Conservation (phyloP, 176 grass and related monocot genomes). For the Ampelocalamus luodianensis region DNA sequence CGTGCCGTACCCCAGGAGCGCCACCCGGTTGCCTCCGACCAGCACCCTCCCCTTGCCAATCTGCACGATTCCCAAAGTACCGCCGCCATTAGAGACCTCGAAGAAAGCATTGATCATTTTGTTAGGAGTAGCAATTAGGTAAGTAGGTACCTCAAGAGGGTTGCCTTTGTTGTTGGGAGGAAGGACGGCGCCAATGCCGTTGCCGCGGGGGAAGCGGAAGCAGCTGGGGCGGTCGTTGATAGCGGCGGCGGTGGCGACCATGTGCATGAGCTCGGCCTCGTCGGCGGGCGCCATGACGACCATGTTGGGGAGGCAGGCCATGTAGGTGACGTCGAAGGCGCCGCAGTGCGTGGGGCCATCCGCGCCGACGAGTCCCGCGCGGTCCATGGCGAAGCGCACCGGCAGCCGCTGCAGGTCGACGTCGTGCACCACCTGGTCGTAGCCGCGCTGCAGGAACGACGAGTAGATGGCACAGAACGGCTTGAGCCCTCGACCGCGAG, state of each 20-base stretch:
- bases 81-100: background rate
- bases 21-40: conserved; percentile 66
- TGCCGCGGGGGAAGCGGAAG: conserved; percentile 87
- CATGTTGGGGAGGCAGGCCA: conserved; percentile 98
- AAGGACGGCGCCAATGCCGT: conserved; percentile 65
- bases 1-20: conserved; percentile 79
- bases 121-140: background rate
- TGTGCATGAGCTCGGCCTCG: conserved; percentile 92
- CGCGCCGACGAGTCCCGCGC: conserved; percentile 87
- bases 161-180: conserved; percentile 62
- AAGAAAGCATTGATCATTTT: background rate
- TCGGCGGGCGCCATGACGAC: conserved; percentile 94
- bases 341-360: conserved; percentile 96
- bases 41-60: conserved; percentile 80
- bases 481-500: conserved; percentile 81
- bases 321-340: conserved; percentile 89
- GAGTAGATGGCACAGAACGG: conserved; percentile 99
- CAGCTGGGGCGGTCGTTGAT: conserved; percentile 89
- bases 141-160: conserved; percentile 53
- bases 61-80: background rate
- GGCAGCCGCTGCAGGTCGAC: conserved; percentile 90
- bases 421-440: conserved; percentile 98
- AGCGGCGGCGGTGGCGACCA: conserved; percentile 86
- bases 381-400: conserved; percentile 80
- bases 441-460: conserved; percentile 91